These are phyloP conservation scores for Hansenula sp. DNA, from an alignment of 1,139 yeast genomes.

Conservation along the genomic window DNA sequence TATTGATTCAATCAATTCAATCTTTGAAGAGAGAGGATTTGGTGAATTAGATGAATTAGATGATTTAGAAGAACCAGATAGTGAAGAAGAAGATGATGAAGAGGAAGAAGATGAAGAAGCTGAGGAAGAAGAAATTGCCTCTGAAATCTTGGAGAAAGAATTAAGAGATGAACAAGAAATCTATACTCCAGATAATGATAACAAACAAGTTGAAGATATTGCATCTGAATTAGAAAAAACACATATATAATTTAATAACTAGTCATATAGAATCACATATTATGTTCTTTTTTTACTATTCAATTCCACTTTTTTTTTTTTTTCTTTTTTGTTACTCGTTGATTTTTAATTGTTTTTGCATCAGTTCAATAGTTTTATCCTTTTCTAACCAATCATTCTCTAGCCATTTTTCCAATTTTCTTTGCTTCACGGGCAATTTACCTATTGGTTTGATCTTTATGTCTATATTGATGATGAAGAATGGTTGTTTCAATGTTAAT, in stretches of 20 bases:
- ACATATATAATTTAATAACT: constrained; percentile 29
- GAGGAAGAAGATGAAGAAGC: constrained; percentile 46
- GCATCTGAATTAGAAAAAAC: constrained; percentile 57
- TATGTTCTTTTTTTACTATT: not conserved
- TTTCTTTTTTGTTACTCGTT: constrained; percentile 1
- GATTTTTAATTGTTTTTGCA: constrained; percentile 29
- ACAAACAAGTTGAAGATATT: constrained; percentile 51
- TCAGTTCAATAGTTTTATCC: constrained; percentile 42
- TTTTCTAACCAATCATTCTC: constrained; percentile 71
- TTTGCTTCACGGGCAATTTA: constrained; percentile 48
- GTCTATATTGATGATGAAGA: constrained; percentile 44
- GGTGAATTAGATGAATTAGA: constrained; percentile 91
- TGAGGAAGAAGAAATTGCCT: constrained; percentile 51
- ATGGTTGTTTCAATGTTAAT: constrained; percentile 39
- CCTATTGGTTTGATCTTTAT: constrained; percentile 42
- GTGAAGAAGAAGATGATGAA: constrained; percentile 79
- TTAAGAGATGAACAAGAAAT: constrained; percentile 34
- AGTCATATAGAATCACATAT: not conserved
- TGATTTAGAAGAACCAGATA: constrained; percentile 86
- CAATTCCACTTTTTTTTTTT: not conserved
- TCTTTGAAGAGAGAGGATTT: constrained; percentile 69
- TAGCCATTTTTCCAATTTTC: constrained; percentile 63
- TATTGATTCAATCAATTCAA: constrained; percentile 48
- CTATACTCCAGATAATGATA: constrained; percentile 32
- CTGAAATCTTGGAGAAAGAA: constrained; percentile 59